These are phyloP conservation scores for Euptelea pleiosperma DNA, from an alignment of 164 flowering plant species.

Conservation along the genomic window DNA sequence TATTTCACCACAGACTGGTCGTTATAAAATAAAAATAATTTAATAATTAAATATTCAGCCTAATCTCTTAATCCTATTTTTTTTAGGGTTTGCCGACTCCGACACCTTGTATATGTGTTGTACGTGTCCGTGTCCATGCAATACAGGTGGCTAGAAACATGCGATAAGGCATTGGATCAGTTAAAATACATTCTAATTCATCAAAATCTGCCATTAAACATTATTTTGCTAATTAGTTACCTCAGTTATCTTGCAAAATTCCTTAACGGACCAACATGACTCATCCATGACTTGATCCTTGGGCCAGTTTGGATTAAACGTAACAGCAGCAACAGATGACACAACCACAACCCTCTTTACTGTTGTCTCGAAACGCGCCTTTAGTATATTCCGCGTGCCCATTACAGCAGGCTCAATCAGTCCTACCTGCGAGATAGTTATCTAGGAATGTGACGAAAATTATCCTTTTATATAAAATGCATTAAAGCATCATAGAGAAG, in stretches of 20 bases:
- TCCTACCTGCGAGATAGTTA: conserved; percentile 31
- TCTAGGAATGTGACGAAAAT: background rate
- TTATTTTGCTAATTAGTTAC: background rate
- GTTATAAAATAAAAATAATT: too few species aligned
- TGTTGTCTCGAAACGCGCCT: conserved; percentile 38
- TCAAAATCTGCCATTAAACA: background rate
- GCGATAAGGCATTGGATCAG: too few species aligned
- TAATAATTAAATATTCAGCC: too few species aligned
- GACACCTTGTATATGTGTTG: too few species aligned
- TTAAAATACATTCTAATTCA: too few species aligned
- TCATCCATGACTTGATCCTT: conserved; percentile 40
- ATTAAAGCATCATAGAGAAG: background rate
- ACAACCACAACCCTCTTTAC: conserved; percentile 46
- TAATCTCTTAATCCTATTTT: too few species aligned
- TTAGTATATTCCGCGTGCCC: conserved; percentile 50
- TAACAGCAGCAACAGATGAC: conserved; percentile 43
- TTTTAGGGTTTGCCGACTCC: too few species aligned
- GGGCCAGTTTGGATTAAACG: conserved; percentile 40
- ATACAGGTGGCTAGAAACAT: too few species aligned
- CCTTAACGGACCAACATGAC: conserved; percentile 48
- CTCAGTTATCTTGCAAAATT: conserved; percentile 25
- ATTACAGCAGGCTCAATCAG: conserved; percentile 53
- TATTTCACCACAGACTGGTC: too few species aligned
- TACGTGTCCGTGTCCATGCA: too few species aligned
- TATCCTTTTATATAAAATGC: background rate